Base-by-base conservation (phyloP, 331 rosid species). In the Cydonia oblonga region DNA sequence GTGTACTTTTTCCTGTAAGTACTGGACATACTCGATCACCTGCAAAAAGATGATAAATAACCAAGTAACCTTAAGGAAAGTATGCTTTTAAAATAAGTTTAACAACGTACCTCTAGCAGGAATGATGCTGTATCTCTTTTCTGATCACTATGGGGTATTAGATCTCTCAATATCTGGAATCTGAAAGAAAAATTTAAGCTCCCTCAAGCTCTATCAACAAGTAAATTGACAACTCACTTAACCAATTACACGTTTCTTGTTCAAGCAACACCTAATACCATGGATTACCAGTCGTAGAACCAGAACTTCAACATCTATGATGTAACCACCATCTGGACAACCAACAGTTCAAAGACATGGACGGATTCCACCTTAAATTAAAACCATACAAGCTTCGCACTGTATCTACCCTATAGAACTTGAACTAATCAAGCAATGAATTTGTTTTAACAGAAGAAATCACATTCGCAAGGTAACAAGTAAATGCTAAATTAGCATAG, bases 81-180 rank as follows among this genome's bases (percentile, higher is more conserved):
- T 7, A 20, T 40, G 22, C 18, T 26, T 61, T 23, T 49, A 15
- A 66, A 72, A 18, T 19, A 56, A 64, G 33, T 58, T 64, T 49
- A 64, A 59, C 35, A 71, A 56, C 26, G 7, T 86, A 95, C 99
- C 99, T 95, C 97, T 32, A 95, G 77, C 67, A 95, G 87, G 82
- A 95, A 95, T 4, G 99, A 95, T 10, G 96, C 97, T 0, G 99
- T 95, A 78, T 95, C 99, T 81, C 96, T 86, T 86, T 95, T 95
- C 70, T 95, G 99, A 78, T 95, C 96, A 77, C 99, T 85, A 29
- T 95, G 88, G 64, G 99, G 97, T 80, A 91, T 92, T 63, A 91
- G 96, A 88, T 95, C 96, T 88, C 99, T 91, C 88, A 95, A 79
- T 83, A 86, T 86, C 90, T 95, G 99, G 85, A 91, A 95, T 71